phyloP scores from a whole-genome alignment of 345 rosid genomes.

The Balakata baccata region DNA sequence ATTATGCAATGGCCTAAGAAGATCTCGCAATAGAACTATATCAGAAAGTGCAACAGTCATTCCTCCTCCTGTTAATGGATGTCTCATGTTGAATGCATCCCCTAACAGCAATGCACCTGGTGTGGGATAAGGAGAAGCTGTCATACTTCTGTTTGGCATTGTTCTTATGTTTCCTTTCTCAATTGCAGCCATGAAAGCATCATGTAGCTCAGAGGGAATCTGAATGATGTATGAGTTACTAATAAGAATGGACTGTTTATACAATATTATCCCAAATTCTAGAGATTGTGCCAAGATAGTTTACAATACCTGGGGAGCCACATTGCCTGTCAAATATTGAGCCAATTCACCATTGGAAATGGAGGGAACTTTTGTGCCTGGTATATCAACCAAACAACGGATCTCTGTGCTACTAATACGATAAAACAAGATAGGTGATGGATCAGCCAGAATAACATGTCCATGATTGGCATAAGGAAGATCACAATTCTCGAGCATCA shows the following conservation, averaged over 20 bases:
- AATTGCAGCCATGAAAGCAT: too few species aligned
- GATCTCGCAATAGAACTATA: slow-evolving; percentile 45
- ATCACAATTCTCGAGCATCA: slow-evolving; percentile 40
- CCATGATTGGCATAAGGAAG: slow-evolving; percentile 56
- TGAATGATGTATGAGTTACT: not conserved
- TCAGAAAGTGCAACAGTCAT: slow-evolving; percentile 61
- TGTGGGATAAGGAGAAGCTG: too few species aligned
- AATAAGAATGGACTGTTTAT: too few species aligned
- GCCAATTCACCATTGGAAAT: slow-evolving; percentile 69
- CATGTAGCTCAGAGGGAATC: slow-evolving; percentile 39
- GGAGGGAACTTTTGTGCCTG: slow-evolving; percentile 57
- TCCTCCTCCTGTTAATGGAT: slow-evolving; percentile 46
- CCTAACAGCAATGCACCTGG: too few species aligned
- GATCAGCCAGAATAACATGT: slow-evolving; percentile 51
- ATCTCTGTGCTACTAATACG: slow-evolving; percentile 46
- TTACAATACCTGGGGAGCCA: slow-evolving; percentile 49
- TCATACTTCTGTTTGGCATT: too few species aligned
- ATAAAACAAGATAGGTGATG: slow-evolving; percentile 53
- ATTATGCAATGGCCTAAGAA: slow-evolving; percentile 44
- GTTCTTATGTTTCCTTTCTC: too few species aligned
- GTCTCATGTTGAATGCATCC: too few species aligned
- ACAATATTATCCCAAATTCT: too few species aligned
- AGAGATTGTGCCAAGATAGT: too few species aligned
- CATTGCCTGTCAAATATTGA: slow-evolving; percentile 43
- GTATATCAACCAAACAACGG: slow-evolving; percentile 32